Evolutionary conservation across 2,329 filamentous ascomycete species (phyloP).

Genomic region (Exophiala aquamarina): DNA sequence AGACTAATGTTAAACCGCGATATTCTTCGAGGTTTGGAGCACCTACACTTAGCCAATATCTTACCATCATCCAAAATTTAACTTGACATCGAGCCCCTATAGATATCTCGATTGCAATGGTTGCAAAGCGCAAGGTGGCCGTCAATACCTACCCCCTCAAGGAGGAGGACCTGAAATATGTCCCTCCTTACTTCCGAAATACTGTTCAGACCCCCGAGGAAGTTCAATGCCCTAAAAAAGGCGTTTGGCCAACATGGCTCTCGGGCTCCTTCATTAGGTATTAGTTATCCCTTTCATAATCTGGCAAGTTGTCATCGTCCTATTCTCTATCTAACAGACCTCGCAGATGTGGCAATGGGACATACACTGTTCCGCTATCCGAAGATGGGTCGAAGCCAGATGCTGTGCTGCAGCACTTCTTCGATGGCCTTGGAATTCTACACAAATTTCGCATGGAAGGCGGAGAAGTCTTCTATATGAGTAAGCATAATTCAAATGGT

Average conservation of each 20-base stretch:
- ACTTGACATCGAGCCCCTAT: no score
- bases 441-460: background rate
- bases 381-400: background rate
- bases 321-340: no score
- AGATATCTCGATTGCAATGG: no score
- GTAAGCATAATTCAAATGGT: background rate
- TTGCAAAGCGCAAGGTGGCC: no score
- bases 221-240: background rate
- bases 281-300: background rate
- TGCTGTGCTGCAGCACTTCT: background rate
- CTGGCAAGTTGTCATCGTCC: no score
- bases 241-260: background rate
- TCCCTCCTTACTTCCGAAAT: background rate
- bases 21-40: no score
- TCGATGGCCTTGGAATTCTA: background rate
- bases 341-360: background rate
- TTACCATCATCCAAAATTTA: no score
- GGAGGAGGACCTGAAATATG: background rate
- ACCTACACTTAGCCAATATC: no score
- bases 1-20: no score
- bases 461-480: background rate
- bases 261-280: background rate
- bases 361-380: background rate
- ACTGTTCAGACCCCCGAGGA: background rate
- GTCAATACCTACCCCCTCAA: background rate